A percentile compares a stretch with the other conserved stretches of the same genome.
Evolutionary conservation across 2,329 filamentous ascomycete species (phyloP).

Genomic region (Beauveria rudraprayagi): DNA sequence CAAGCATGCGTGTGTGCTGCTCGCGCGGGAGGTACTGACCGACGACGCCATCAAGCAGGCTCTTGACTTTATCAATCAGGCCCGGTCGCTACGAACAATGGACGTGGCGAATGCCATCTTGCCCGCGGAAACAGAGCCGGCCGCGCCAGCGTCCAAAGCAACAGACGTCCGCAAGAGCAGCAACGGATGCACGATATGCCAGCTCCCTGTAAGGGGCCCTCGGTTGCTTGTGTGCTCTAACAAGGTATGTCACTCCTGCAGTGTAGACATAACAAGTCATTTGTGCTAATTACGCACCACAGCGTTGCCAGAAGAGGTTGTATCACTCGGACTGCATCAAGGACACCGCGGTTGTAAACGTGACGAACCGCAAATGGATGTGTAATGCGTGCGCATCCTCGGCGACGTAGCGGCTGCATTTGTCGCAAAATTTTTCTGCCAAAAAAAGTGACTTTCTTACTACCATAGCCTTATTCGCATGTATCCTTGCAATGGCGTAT

Average conservation of each 20-base stretch:
- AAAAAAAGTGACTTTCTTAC: no score
- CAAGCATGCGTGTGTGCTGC: constrained; percentile 44
- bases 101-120: constrained; percentile 14
- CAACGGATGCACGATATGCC: constrained; percentile 41
- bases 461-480: no score
- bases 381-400: constrained; percentile 34
- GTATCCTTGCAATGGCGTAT: no score
- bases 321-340: constrained; percentile 43
- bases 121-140: background rate
- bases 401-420: background rate
- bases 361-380: constrained; percentile 31
- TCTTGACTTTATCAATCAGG: constrained; percentile 34
- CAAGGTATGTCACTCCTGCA: constrained; percentile 28
- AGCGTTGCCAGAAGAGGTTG: constrained; percentile 36
- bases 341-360: constrained; percentile 26
- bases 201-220: constrained; percentile 39
- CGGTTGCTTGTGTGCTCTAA: constrained; percentile 42
- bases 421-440: no score
- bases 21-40: constrained; percentile 39
- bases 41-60: constrained; percentile 36
- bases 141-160: constrained; percentile 19
- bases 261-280: background rate
- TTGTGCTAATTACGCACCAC: constrained; percentile 12
- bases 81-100: constrained; percentile 16
- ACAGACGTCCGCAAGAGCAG: constrained; percentile 33